Evolutionary conservation across 495 filamentous ascomycete genomes (phyloP), one percentile per base, ranked within the genome.

Genomic region (Friedmanniomyces simplex): DNA sequence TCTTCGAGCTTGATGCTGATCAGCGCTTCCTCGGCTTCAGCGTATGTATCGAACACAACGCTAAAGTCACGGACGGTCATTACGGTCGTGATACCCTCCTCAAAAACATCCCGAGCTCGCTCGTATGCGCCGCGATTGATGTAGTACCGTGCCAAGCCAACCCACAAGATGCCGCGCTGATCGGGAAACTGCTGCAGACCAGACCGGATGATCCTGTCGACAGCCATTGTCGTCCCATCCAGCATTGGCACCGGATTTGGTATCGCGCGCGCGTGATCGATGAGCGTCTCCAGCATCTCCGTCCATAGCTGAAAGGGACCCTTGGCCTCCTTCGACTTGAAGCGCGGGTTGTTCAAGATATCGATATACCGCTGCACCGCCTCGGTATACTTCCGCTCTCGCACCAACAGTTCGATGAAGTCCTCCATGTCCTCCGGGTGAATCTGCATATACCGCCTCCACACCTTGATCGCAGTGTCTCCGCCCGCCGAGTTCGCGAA

Each of bases 31-130:
- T 99, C 94, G 46, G 96, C 96, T 69, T 99, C 94, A 41, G 85
- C 82, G 66, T 99, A 99, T 0, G 89, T 86, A 68, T 99, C 94
- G 62, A 99, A 99, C 22, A 97, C 82, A 45, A 96, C 79, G 0
- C 91, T 94, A 65, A 99, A 99, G 72, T 99, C 94, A 51, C 94
- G 82, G n/a, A 97, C 89, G 3, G 94, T 99, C 91, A 96, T 96
- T 55, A 96, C 94, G 0, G 93, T 97, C 26, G 88, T 95, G 60
- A 97, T 88, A 46, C 90, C 94, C 72, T 97, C 91, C 72, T 99
- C 94, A 63, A 95, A 96, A 21, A 95, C 78, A 71, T 99, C 93
- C 61, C 93, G 75, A 0, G 93, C 90, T 63, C 79, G 81, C 66
- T 99, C 94, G 66, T 96, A 96, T 62, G 87, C 88, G 30, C 89